Conservation (phyloP, 257 asterid genomes). For the Nyctanthes arbortristis region DNA sequence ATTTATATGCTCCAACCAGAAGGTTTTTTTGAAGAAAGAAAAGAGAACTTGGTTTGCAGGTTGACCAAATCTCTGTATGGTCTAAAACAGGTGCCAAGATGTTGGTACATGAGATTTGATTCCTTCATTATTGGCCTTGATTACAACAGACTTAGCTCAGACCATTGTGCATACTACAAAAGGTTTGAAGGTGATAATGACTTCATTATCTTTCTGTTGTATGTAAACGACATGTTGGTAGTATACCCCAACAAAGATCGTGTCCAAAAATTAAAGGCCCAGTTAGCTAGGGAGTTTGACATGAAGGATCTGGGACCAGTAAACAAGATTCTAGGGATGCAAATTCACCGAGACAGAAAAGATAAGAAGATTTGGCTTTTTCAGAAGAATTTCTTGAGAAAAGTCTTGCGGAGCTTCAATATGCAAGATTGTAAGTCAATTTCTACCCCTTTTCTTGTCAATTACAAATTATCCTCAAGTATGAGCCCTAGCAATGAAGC, state of each 20-base stretch:
- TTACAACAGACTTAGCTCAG: neutral
- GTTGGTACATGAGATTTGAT: slow-evolving; percentile 9
- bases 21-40: neutral
- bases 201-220: neutral
- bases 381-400: neutral
- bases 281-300: neutral
- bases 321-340: neutral
- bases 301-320: neutral
- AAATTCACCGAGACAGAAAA: neutral
- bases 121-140: neutral
- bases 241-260: slow-evolving; percentile 1
- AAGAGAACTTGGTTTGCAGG: too few relatives aligned
- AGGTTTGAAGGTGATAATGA: neutral
- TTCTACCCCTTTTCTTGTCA: neutral
- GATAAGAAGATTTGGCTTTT: neutral
- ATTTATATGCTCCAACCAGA: neutral
- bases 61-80: neutral
- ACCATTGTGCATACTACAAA: neutral
- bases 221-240: neutral
- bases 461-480: neutral
- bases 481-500: slow-evolving; percentile 3
- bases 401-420: too few relatives aligned
- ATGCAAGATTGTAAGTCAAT: too few relatives aligned
- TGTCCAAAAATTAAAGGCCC: neutral
- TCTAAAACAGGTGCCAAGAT: neutral